Evolutionary conservation across 2,329 filamentous ascomycete species (phyloP), one percentile per base, ranked within the genome.

Genomic region (Massarina eburnea): DNA sequence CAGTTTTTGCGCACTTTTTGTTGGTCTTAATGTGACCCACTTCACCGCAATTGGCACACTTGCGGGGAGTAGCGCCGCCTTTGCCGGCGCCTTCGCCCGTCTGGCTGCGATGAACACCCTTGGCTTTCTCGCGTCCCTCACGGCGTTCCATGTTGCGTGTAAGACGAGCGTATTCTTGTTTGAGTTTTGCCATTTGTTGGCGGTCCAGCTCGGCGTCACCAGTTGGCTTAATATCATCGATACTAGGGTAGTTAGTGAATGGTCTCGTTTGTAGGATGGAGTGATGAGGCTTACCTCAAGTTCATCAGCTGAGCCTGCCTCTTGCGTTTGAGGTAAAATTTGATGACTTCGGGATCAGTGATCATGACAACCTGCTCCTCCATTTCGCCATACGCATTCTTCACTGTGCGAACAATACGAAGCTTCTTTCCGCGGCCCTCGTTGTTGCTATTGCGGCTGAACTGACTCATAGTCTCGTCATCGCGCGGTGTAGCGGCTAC

Each of bases 1-100:
- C 18, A 20, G 21, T 35, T 24, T 45, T 26, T 15, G 14, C 57
- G 39, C 49, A 94, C 90, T 96, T 97, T 76, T 96, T 95, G 78
- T 97, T 97, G 38, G 92, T 97, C 74, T 96, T 96, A 78, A 99
- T 99, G 66, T 99, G 94, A 24, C 94, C 94, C 43, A 95, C 88
- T 70, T 94, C 88, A 40, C 94, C 94, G 73, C 94, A 99, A 71
- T 96, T 97, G 57, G 94, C 94, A 74, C 94, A 99, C 76, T 97
- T 97, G 61, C 95, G 82, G 45, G 80, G 78, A 9, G 83, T 85
- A 35, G 77, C 77, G 27, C 76, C 77, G 24, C 68, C 67, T 41
- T 74, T 74, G 35, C 73, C 73, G 24, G 69, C 71, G n/a, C 73
- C 72, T 32, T 73, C 75, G n/a, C 64, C 71, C 10, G 68, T 71